A percentile compares a stretch with the other conserved stretches of the same genome.
phyloP scores from a whole-genome alignment of 2,329 filamentous ascomycete species.

The Fusarium domesticum region DNA sequence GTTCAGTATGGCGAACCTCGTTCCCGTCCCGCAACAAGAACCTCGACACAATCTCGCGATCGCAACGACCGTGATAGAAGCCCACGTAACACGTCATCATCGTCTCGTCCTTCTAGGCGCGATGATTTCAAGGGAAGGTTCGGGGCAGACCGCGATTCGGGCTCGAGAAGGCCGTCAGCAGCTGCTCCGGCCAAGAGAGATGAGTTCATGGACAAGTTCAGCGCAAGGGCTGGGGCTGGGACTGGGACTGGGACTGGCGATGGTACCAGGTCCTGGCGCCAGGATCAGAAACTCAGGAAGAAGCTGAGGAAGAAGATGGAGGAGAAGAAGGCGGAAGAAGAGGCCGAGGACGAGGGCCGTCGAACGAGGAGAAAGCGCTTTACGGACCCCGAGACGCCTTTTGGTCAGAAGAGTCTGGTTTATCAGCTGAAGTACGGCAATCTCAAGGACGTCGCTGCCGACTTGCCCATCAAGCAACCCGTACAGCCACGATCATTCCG shows the following conservation, averaged over 20 bases:
- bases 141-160: not conserved
- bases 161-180: not conserved
- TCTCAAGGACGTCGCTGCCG: constrained; percentile 29
- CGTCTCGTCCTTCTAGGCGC: not conserved
- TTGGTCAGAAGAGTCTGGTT: constrained; percentile 56
- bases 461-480: constrained; percentile 26
- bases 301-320: constrained; percentile 46
- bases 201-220: constrained; percentile 23
- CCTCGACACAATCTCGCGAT: constrained; percentile 1
- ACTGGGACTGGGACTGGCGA: constrained; percentile 12
- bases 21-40: constrained; percentile 7
- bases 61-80: constrained; percentile 1
- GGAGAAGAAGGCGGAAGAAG: constrained; percentile 36
- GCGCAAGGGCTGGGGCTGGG: constrained; percentile 29
- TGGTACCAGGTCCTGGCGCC: constrained; percentile 30
- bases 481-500: constrained; percentile 26
- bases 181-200: constrained; percentile 9
- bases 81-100: not conserved
- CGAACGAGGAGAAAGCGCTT: constrained; percentile 52
- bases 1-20: constrained; percentile 27
- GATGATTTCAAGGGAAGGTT: not conserved
- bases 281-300: constrained; percentile 48
- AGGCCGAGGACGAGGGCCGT: constrained; percentile 34
- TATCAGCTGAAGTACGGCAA: constrained; percentile 51
- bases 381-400: constrained; percentile 45